A percentile compares a stretch with the other conserved stretches of the same genome.
Conservation (phyloP, 495 filamentous ascomycete species). For the Hypoxylon intermedium region DNA sequence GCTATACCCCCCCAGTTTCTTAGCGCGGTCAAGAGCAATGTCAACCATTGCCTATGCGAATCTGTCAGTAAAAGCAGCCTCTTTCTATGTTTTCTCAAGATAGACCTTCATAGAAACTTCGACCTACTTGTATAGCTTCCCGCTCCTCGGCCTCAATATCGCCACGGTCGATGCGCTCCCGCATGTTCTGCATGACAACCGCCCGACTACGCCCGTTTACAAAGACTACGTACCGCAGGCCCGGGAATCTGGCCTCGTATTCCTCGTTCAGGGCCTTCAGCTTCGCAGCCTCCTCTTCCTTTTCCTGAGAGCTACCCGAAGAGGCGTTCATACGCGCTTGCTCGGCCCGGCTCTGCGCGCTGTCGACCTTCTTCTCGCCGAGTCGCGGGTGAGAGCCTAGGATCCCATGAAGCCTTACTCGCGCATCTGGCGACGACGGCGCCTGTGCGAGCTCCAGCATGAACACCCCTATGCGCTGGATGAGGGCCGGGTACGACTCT, state of each 20-base stretch:
- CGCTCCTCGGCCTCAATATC: constrained; percentile 71
- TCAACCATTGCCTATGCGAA: constrained; percentile 30
- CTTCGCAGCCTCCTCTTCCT: constrained; percentile 61
- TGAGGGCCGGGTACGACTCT: constrained; percentile 25
- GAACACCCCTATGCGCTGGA: constrained; percentile 26
- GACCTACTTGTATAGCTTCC: constrained; percentile 76
- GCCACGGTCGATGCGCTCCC: constrained; percentile 71
- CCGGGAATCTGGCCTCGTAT: constrained; percentile 84
- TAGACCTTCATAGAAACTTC: constrained; percentile 21
- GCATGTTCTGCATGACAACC: constrained; percentile 87
- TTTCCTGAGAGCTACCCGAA: constrained; percentile 37
- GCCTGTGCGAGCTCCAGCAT: constrained; percentile 26
- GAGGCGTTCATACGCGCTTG: constrained; percentile 71
- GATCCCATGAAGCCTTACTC: constrained; percentile 62
- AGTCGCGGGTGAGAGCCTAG: constrained; percentile 88
- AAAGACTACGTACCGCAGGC: constrained; percentile 89
- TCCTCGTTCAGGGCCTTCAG: constrained; percentile 72
- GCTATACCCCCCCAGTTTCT: constrained; percentile 15
- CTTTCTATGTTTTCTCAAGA: neutral
- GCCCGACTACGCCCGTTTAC: constrained; percentile 80
- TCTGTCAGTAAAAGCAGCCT: constrained; percentile 4
- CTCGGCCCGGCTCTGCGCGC: constrained; percentile 76
- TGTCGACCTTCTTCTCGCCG: constrained; percentile 74
- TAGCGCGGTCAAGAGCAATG: constrained; percentile 31
- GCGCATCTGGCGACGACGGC: constrained; percentile 11